Conservation (phyloP, 257 asterid genomes). For the Solanum dulcamara region DNA sequence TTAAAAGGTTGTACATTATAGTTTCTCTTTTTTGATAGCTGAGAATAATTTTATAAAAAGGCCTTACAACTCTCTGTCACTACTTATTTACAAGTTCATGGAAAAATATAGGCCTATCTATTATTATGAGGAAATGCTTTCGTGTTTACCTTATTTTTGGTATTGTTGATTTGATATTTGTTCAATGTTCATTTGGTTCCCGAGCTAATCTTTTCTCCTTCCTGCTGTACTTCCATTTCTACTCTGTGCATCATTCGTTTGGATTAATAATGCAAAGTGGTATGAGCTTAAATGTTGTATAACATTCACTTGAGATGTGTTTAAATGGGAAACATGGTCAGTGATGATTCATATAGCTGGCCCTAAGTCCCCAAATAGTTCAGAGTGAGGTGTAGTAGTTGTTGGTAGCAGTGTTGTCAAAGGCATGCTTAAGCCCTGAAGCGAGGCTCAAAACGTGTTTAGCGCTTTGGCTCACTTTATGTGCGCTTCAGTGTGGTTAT, state of each 20-base stretch:
- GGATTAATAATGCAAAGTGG: not conserved
- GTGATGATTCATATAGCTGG: not conserved
- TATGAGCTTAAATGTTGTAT: not conserved
- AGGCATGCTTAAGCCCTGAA: too few species aligned
- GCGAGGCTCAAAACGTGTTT: too few species aligned
- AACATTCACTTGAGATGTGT: not conserved
- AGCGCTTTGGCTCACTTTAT: too few species aligned
- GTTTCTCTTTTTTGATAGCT: not conserved
- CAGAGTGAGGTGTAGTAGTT: not conserved
- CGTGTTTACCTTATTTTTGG: not conserved
- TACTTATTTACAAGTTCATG: not conserved
- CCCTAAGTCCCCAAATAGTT: not conserved
- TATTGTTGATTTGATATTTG: not conserved
- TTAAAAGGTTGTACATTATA: not conserved
- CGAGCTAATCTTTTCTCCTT: not conserved
- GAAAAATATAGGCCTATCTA: not conserved
- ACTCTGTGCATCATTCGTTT: not conserved
- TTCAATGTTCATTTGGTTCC: not conserved
- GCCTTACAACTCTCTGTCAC: not conserved
- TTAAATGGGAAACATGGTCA: not conserved
- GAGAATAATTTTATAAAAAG: not conserved
- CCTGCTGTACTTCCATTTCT: not conserved
- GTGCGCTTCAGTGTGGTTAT: too few species aligned
- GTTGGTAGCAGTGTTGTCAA: not conserved
- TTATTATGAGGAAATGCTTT: not conserved